Conservation (phyloP, 225 moss, liverwort and hornwort genomes). For the Marchantia paleacea region DNA sequence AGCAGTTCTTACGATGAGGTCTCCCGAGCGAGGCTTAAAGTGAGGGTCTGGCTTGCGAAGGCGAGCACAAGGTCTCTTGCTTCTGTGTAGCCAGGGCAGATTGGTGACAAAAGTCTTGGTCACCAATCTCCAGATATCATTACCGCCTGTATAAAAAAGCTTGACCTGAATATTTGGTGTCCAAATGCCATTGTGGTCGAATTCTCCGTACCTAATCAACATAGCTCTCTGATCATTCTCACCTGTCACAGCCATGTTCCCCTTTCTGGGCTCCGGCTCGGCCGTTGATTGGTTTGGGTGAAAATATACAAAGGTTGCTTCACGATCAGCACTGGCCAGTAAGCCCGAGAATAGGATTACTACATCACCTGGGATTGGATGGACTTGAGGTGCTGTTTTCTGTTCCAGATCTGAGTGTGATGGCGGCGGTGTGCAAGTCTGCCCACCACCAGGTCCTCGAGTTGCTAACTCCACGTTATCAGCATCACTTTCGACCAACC, state of each 20-base stretch:
- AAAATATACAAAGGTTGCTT: background rate
- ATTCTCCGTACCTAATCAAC: constrained; percentile 7
- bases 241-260: constrained; percentile 4
- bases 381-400: background rate
- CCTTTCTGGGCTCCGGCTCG: constrained; percentile 5
- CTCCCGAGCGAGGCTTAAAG: constrained; percentile 21
- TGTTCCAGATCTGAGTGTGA: background rate
- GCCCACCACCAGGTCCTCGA: background rate
- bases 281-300: background rate
- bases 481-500: background rate
- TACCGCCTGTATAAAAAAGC: constrained; percentile 3
- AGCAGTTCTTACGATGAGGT: constrained; percentile 10
- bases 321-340: constrained; percentile 4
- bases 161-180: constrained; percentile 7
- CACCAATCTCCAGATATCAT: constrained; percentile 1
- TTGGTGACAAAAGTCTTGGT: constrained; percentile 13
- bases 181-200: constrained; percentile 11
- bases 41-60: constrained; percentile 17
- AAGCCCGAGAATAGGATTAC: background rate
- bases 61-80: background rate
- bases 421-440: background rate
- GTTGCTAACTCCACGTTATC: background rate
- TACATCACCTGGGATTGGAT: constrained; percentile 7
- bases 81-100: constrained; percentile 14
- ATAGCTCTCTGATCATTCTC: constrained; percentile 9